Evolutionary conservation across 371 early-diverging fungal genomes (phyloP).

Genomic region (Syncephalastrum monosporum): DNA sequence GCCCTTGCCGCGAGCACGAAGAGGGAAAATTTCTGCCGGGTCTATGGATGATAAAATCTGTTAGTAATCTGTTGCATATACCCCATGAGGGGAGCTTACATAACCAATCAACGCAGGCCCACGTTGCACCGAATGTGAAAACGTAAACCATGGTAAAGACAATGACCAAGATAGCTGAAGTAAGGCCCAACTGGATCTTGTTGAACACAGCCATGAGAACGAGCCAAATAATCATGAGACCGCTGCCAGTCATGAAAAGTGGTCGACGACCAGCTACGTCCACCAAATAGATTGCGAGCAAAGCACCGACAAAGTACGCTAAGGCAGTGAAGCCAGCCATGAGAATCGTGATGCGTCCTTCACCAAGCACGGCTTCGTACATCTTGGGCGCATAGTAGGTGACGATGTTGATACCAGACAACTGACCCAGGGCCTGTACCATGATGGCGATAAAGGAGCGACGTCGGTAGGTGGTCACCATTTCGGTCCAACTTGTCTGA

Average conservation of each 20-base stretch:
- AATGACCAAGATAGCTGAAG: slow-evolving; percentile 38
- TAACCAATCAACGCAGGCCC: slow-evolving; percentile 43
- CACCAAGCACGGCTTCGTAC: slow-evolving; percentile 54
- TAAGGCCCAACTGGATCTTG: slow-evolving; percentile 33
- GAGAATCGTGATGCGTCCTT: slow-evolving; percentile 27
- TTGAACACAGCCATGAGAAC: slow-evolving; percentile 39
- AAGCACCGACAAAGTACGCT: slow-evolving; percentile 32
- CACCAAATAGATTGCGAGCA: slow-evolving; percentile 28
- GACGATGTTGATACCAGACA: slow-evolving; percentile 72
- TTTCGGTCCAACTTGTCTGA: slow-evolving; percentile 67
- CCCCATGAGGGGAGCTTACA: slow-evolving; percentile 17
- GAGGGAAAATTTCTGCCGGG: slow-evolving; percentile 63
- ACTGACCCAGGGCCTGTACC: slow-evolving; percentile 62
- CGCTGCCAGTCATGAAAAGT: slow-evolving; percentile 36
- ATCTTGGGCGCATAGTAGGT: slow-evolving; percentile 73
- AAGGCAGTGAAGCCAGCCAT: slow-evolving; percentile 41
- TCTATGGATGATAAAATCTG: slow-evolving; percentile 14
- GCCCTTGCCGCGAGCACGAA: slow-evolving; percentile 40
- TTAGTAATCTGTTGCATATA: too few species aligned
- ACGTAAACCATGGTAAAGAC: slow-evolving; percentile 34
- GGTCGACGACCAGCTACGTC: slow-evolving; percentile 41
- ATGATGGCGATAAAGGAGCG: slow-evolving; percentile 66
- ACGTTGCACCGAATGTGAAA: slow-evolving; percentile 34
- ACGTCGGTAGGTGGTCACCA: slow-evolving; percentile 51
- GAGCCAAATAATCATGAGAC: slow-evolving; percentile 35